phyloP scores from a whole-genome alignment of 2,329 filamentous ascomycete genomes.

The Epichloe festucae region DNA sequence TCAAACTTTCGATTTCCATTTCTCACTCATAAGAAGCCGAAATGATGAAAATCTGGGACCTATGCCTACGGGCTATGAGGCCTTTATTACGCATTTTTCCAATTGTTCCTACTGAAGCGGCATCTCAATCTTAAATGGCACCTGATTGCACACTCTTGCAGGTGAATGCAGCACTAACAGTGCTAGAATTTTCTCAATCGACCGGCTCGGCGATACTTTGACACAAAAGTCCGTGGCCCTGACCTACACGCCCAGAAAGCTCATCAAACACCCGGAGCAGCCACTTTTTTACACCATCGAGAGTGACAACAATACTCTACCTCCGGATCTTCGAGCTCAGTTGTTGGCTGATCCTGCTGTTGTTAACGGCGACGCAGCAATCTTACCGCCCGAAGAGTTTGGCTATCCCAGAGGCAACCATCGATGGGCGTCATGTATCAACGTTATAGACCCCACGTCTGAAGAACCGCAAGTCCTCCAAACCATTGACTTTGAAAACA shows the following conservation, averaged over 20 bases:
- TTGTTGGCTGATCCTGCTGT: conserved; percentile 59
- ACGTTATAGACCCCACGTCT: conserved; percentile 70
- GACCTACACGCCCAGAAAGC: conserved; percentile 77
- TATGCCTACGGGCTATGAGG: conserved; percentile 44
- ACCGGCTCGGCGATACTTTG: conserved; percentile 73
- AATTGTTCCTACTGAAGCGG: conserved; percentile 96
- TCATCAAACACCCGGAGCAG: conserved; percentile 77
- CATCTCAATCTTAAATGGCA: conserved; percentile 7
- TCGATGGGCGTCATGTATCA: conserved; percentile 94
- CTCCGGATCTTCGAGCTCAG: conserved; percentile 61
- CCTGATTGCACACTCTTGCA: background rate
- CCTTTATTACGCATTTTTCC: conserved; percentile 40
- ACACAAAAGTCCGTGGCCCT: conserved; percentile 78
- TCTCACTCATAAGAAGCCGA: conserved; percentile 26
- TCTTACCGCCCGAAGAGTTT: conserved; percentile 69
- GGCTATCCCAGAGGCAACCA: conserved; percentile 73
- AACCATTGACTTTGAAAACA: conserved; percentile 71
- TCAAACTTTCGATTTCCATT: conserved; percentile 7
- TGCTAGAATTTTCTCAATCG: conserved; percentile 73
- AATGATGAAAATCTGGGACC: conserved; percentile 55
- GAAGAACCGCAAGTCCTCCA: conserved; percentile 58
- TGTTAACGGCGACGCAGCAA: conserved; percentile 58
- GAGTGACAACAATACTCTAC: conserved; percentile 82
- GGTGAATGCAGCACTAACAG: conserved; percentile 3
- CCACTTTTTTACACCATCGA: conserved; percentile 84